A percentile compares a stretch with the other conserved stretches of the same genome.
Conservation (phyloP, 2,329 filamentous ascomycete species). For the Fonsecaea erecta region DNA sequence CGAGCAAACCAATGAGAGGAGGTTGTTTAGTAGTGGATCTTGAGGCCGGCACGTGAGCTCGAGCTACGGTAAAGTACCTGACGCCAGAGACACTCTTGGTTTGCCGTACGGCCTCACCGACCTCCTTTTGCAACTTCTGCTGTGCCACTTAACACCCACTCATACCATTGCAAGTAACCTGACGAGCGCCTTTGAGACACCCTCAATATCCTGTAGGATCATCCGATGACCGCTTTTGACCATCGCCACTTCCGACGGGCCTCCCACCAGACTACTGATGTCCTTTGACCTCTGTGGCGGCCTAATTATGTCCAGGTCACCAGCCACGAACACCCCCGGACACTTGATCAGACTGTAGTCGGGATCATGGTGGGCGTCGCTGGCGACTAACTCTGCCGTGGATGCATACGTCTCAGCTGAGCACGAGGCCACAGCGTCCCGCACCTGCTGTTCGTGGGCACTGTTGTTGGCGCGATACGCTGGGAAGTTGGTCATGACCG, state of each 20-base stretch:
- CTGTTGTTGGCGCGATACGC: constrained; percentile 35
- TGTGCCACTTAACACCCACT: neutral
- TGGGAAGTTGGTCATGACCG: constrained; percentile 41
- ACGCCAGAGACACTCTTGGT: neutral
- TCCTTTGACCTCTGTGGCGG: constrained; percentile 39
- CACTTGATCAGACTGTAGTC: constrained; percentile 42
- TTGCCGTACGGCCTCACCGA: neutral
- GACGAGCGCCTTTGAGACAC: constrained; percentile 21
- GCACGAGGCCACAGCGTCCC: constrained; percentile 41
- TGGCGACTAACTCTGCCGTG: constrained; percentile 42
- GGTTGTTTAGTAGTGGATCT: too few relatives aligned
- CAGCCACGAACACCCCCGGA: constrained; percentile 41
- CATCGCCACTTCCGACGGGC: constrained; percentile 23
- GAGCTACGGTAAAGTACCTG: neutral
- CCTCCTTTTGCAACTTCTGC: neutral
- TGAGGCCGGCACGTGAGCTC: neutral
- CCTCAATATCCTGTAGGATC: constrained; percentile 30
- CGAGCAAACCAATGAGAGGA: neutral
- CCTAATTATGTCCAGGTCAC: constrained; percentile 43
- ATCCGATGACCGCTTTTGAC: constrained; percentile 32
- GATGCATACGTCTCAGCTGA: constrained; percentile 42
- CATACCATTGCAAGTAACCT: constrained; percentile 15
- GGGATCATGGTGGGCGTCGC: constrained; percentile 41
- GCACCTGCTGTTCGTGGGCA: constrained; percentile 35
- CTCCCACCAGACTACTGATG: constrained; percentile 39